Base-by-base conservation (phyloP, 1,284 basidiomycete species). In the Entoloma clypeatum region DNA sequence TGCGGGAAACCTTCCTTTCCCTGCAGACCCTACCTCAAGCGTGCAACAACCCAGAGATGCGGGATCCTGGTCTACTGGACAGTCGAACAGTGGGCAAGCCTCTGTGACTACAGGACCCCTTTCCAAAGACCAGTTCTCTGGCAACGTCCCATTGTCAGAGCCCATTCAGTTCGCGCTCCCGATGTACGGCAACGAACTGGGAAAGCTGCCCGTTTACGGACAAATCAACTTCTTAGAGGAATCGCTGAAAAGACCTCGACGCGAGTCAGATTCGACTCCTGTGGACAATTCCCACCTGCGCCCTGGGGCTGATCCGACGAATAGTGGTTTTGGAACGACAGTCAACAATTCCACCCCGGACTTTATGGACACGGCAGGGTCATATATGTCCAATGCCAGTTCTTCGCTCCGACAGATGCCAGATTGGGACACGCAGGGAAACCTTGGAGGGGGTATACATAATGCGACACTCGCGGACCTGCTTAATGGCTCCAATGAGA, bases 171-270 rank as follows among this genome's bases (percentile, higher is more conserved):
- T 55, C 41, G 51, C 58, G 4, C 44, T 62, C 7, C 60, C 62
- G 10, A 57, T 61, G 58, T 65, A 63, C 33, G 54, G 57, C 34
- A 60, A 58, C 30, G 64, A 66, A 38, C 54, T 68, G 13, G 65
- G 64, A 6, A 51, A 59, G 29, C 52, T 66, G 1, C 65, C 64
- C 3, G 54, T 66, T 4, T 64, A 62, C 41, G 65, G 63, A 3
- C 64, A 67, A 39, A 62, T 65, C 44, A 62, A 55, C 26, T 65
- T 65, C 35, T 55, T 55, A 2, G 62, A 65, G 36, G n/a, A n/a
- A n/a, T 50, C 57, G 3, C 36, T 31, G 26, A 50, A 52, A 21
- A 41, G 46, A n/a, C 43, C 43, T 4, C 43, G 49, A 26, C 43
- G 33, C 22, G 46, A 42, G 2, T 21, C 43, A 10, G 19, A 13